Conservation (phyloP, 2,329 filamentous ascomycete genomes). For the Nemania abortiva region DNA sequence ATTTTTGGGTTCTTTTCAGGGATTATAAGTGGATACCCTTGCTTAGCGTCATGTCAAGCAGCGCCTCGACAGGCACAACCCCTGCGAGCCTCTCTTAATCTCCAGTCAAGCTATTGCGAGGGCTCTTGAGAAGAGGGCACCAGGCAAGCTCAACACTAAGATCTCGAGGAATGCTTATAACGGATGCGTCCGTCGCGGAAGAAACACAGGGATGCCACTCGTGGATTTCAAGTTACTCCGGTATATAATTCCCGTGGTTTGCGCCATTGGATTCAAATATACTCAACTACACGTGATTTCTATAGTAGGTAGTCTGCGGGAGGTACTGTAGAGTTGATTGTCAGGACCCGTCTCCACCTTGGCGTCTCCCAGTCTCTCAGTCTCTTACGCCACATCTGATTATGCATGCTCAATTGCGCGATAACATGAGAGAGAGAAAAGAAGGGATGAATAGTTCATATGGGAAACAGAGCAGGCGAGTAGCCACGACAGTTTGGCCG, state of each 20-base stretch:
- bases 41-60: conserved; percentile 44
- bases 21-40: conserved; percentile 36
- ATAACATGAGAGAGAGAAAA: neutral
- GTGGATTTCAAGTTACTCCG: neutral
- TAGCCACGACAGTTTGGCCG: neutral
- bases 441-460: neutral
- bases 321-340: neutral
- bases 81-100: conserved; percentile 17
- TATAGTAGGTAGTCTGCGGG: neutral
- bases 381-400: neutral
- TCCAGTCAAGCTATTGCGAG: neutral
- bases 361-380: neutral
- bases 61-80: conserved; percentile 32
- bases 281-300: neutral
- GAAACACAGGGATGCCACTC: neutral
- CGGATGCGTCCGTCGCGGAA: neutral
- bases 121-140: neutral
- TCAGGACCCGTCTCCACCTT: conserved; percentile 6
- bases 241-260: neutral
- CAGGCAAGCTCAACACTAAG: neutral
- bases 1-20: conserved; percentile 40
- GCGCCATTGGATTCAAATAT: neutral
- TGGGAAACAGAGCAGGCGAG: neutral
- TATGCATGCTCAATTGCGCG: neutral
- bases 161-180: conserved; percentile 1